Evolutionary conservation across 305 asterid species (phyloP), one percentile per base, ranked within the genome.

Genomic region (Fraxinus angustifolia): DNA sequence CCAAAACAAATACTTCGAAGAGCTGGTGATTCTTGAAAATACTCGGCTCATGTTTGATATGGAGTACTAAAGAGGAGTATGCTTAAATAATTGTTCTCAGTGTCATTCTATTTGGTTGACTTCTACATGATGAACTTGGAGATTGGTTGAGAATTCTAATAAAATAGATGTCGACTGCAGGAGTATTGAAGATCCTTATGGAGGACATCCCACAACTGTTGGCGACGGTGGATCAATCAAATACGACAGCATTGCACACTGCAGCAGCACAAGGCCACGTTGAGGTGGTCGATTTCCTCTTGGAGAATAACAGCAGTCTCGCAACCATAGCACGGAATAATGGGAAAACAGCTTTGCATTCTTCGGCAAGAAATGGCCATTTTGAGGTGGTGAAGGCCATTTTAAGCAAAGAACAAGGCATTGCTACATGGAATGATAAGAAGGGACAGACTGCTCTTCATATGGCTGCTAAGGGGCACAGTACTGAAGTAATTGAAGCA

Each of bases 391-490:
- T 92, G 81, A 91, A 87, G 71, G 90, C 95, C 84, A 83, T 93
- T 77, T 42, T 91, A 60, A 83, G 87, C 81, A 93, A 87, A 86
- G 97, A 90, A 71, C 89, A 83, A 17, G 90, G 93, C 45, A 89
- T 93, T 6, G 84, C 82, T 3, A 81, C 84, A 12, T 89, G 97
- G 89, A 87, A 80, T 11, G 97, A 93, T 79, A 93, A 91, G 84
- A 93, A 93, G 86, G 97, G 97, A 8, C 97, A 93, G 75, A 93
- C 97, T 0, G 97, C 97, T 79, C 95, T 93, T 82, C 97, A 93
- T 72, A 92, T 93, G 97, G 97, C 97, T 0, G 97, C 85, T 35
- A 93, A 93, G 82, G 97, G 97, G 71, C 90, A 75, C 26, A 78
- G 86, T 50, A 79, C 87, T 62, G 78, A 84, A 30, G 92, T 92